Percentiles rank a stretch among this genome's conserved stretches.
phyloP scores from a whole-genome alignment of 805 yeast species.

The Metschnikowia picachoensis region DNA sequence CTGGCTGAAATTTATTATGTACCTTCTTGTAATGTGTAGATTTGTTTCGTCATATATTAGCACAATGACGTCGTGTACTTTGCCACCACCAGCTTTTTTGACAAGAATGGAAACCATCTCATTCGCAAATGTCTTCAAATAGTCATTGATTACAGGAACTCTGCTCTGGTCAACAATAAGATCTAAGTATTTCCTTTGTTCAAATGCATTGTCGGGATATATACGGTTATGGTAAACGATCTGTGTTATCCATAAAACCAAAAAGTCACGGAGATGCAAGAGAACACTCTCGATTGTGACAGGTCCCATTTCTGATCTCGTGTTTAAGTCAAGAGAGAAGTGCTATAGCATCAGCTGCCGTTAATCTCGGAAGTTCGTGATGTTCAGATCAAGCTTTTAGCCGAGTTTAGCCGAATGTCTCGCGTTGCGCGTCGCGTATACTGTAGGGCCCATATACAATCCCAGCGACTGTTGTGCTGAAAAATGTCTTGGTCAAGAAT shows the following conservation, averaged over 20 bases:
- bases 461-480: no score
- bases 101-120: conserved; percentile 22
- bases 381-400: no score
- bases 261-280: conserved; percentile 42
- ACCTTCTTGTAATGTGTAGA: conserved; percentile 34
- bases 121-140: conserved; percentile 37
- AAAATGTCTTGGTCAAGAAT: no score
- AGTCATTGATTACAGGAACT: conserved; percentile 45
- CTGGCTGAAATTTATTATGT: conserved; percentile 33
- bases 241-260: conserved; percentile 50
- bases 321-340: not conserved
- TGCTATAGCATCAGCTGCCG: no score
- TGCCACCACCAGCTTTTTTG: conserved; percentile 21
- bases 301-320: conserved; percentile 4
- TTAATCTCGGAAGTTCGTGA: no score
- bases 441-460: no score
- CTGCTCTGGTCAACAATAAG: conserved; percentile 40
- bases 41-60: conserved; percentile 32
- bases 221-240: conserved; percentile 49
- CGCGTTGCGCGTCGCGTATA: no score
- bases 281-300: conserved; percentile 29
- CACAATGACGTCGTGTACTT: conserved; percentile 32
- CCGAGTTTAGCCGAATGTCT: no score
- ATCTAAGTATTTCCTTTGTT: conserved; percentile 39
- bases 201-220: conserved; percentile 52